A percentile compares a stretch with the other conserved stretches of the same genome.
These are phyloP conservation scores for Backusella parvicylindrica DNA, from an alignment of 192 early-diverging fungal species.

Conservation along the genomic window DNA sequence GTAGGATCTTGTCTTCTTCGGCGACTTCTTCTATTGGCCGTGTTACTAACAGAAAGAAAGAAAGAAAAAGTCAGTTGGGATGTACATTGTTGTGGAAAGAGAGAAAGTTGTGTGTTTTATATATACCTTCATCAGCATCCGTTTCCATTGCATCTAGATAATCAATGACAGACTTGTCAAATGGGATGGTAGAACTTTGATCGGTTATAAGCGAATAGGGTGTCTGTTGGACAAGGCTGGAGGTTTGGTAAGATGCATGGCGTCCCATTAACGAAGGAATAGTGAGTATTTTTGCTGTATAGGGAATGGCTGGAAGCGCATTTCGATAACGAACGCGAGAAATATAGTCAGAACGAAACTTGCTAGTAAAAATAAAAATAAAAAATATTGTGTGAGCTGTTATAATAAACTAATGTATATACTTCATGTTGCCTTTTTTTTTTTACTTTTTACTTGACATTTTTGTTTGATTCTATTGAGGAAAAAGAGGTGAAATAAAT, in stretches of 20 bases:
- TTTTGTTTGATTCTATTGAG: neutral
- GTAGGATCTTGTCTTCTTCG: slow-evolving; percentile 30
- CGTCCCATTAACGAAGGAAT: slow-evolving; percentile 41
- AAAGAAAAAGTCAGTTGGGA: neutral
- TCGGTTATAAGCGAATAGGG: slow-evolving; percentile 43
- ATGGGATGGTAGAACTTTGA: slow-evolving; percentile 38
- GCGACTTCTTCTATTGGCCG: slow-evolving; percentile 5
- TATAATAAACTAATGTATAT: neutral
- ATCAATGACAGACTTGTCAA: slow-evolving; percentile 43
- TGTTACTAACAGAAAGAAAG: neutral
- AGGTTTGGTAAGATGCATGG: slow-evolving; percentile 43
- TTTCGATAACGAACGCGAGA: slow-evolving; percentile 54
- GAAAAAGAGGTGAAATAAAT: neutral
- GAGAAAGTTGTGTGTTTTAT: neutral
- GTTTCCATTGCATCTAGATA: slow-evolving; percentile 43
- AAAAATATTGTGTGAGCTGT: neutral
- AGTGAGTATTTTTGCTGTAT: slow-evolving; percentile 44
- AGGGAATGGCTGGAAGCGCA: slow-evolving; percentile 42
- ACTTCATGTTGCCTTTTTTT: neutral
- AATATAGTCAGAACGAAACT: slow-evolving; percentile 20
- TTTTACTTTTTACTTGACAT: slow-evolving; percentile 2
- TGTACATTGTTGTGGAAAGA: no score
- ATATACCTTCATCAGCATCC: slow-evolving; percentile 24
- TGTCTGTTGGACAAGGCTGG: slow-evolving; percentile 40
- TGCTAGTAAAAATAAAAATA: neutral